A percentile compares a stretch with the other conserved stretches of the same genome.
Evolutionary conservation across 163 green algal species (phyloP).

Genomic region (Trebouxia gelatinosa): DNA sequence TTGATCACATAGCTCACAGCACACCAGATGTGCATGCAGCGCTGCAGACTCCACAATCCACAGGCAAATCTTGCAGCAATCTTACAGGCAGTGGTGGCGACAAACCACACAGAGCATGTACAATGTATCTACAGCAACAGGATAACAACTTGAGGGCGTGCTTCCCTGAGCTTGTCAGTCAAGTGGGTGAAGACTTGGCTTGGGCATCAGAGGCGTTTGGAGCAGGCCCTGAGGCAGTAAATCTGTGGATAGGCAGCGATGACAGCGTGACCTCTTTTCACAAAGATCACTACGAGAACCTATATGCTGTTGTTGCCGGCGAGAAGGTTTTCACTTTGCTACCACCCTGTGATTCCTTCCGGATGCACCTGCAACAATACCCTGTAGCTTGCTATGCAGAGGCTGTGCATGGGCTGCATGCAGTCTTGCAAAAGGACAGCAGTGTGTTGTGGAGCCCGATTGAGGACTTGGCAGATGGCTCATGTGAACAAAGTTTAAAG

Average conservation of each 20-base stretch:
- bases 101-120: not conserved
- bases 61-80: not conserved
- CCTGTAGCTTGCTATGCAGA: too few species aligned
- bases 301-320: constrained; percentile 74
- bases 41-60: not conserved
- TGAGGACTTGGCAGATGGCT: not conserved
- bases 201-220: constrained; percentile 73
- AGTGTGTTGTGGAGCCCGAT: constrained; percentile 12
- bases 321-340: constrained; percentile 81
- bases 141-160: constrained; percentile 66
- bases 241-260: constrained; percentile 85
- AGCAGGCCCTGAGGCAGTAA: constrained; percentile 69
- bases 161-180: constrained; percentile 49
- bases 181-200: constrained; percentile 50
- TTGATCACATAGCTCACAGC: constrained; percentile 42
- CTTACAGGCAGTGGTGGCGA: not conserved
- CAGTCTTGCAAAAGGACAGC: too few species aligned
- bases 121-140: constrained; percentile 58
- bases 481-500: not conserved
- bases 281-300: constrained; percentile 88
- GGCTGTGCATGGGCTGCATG: too few species aligned
- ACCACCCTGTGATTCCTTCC: constrained; percentile 66
- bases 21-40: not conserved
- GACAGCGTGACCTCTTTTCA: constrained; percentile 80
- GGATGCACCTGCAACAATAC: constrained; percentile 61